phyloP scores from a whole-genome alignment of 139 green algal species.

The Asterochloris sp. region DNA sequence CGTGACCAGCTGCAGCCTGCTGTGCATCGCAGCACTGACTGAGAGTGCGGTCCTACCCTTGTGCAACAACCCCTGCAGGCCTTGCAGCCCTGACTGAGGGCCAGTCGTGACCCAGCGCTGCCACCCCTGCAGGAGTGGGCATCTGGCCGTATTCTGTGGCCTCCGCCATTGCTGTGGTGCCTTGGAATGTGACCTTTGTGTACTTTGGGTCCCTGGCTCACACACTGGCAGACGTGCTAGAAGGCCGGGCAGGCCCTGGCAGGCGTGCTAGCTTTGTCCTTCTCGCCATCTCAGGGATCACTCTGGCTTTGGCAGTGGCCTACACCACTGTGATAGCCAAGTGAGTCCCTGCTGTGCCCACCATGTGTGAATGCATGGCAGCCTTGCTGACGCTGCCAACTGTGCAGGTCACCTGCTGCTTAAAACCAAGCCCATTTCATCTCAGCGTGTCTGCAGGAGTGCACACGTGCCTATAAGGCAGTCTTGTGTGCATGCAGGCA shows the following conservation, averaged over 20 bases:
- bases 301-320: slow-evolving; percentile 37
- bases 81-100: no score
- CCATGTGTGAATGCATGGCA: not conserved
- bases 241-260: slow-evolving; percentile 25
- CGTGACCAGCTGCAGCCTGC: no score
- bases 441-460: no score
- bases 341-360: slow-evolving; percentile 4
- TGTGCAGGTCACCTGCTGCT: not conserved
- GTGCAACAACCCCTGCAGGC: no score
- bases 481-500: no score
- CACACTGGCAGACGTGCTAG: slow-evolving; percentile 50
- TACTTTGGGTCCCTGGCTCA: slow-evolving; percentile 70
- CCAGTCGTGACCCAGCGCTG: no score
- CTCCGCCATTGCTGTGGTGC: slow-evolving; percentile 45
- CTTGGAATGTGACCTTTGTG: slow-evolving; percentile 59
- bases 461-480: no score
- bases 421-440: no score
- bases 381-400: not conserved
- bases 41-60: no score
- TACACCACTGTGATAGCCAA: slow-evolving; percentile 47
- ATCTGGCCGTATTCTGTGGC: slow-evolving; percentile 44
- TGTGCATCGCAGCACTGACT: no score
- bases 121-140: slow-evolving; percentile 8
- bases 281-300: slow-evolving; percentile 18
- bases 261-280: slow-evolving; percentile 23